Evolutionary conservation across 192 early-diverging fungal genomes (phyloP), one percentile per base, ranked within the genome.

Genomic region (Umbelopsis ramanniana): DNA sequence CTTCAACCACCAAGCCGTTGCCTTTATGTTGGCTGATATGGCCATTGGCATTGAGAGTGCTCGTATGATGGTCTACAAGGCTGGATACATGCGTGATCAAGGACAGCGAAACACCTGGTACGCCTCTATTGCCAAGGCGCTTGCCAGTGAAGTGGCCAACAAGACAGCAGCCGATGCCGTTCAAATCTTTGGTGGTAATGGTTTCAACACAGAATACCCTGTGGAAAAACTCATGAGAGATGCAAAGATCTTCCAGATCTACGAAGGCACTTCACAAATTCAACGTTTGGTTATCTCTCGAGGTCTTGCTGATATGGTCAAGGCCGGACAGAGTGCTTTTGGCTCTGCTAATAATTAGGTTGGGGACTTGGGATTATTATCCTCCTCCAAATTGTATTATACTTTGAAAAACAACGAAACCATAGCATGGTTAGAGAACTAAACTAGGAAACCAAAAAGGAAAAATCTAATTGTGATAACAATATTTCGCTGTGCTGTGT

Each of bases 11-110:
- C 95, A 96, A 82, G 95, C 94, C 33, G 86, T 98, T 48, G 86
- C 92, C 3, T 96, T 96, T 73, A 98, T 96, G 95, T 85, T 98
- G 22, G 96, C 96, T 9, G 95, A 98, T 81, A 96, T 95, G 94
- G 96, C 95, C 40, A 98, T 98, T 67, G 92, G 94, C 74, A 90
- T 93, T 57, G 96, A 98, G 74, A 88, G 94, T 50, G 86, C 95
- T 19, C 88, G 95, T 43, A 85, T 87, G 84, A 89, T 97, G 86
- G 95, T 96, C 54, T 96, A 76, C 21, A 88, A 89, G 72, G 79
- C 94, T 33, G 89, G 88, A 29, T 94, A 89, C 90, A 84, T 95
- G 75, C 90, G 92, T 67, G 96, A 98, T 78, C 88, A 93, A 66
- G 90, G 90, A 68, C 81, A 92, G 67, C 86, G 87, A 77, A 98